Base-by-base conservation (phyloP, 1,139 yeast species). In the Wickerhamomyces sp. region DNA sequence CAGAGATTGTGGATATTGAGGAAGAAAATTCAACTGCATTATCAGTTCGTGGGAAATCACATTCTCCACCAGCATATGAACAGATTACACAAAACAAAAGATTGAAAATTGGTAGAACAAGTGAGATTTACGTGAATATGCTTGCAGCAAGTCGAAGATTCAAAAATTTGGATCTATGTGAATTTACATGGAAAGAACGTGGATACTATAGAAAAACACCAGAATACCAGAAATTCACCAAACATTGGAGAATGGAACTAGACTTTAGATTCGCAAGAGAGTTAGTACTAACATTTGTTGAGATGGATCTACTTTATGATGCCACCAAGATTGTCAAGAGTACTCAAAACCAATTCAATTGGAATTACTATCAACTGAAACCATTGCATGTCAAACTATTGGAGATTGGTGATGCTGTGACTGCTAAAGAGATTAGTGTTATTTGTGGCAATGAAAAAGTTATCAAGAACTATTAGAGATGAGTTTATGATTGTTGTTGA, bases 181-280 rank as follows among this genome's bases (percentile, higher is more conserved):
- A 80, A 47, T 63, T 66, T 34, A 71, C 85, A 1, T 88, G 96
- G 95, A 64, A 67, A 2, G 95, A 86, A 59, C 75, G 96, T 58
- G 97, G 96, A 3, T 54, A 63, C 36, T 88, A 73, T 66, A 72
- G 97, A 42, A 80, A 79, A 49, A 72, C 87, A 0, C 41, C 49
- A 0, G 53, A 54, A 1, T 87, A 81, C 66, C 75, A 69, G 46
- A 45, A 53, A 0, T 53, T 81, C 33, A 46, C 70, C 1, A 57
- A 68, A 10, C 54, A 50, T 1, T 63, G 63, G 34, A 81, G 79
- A 54, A 74, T 74, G 39, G 56, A 63, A 10, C 65, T 71, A 1
- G 96, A 90, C 61, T 84, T 82, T 63, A 71, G 71, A 48, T 85
- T 86, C 68, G 94, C 95, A 2, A 65, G 74, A 35, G 69, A 75